Conservation (phyloP, 2,329 filamentous ascomycete genomes). For the Aspergillus spinulosporus region DNA sequence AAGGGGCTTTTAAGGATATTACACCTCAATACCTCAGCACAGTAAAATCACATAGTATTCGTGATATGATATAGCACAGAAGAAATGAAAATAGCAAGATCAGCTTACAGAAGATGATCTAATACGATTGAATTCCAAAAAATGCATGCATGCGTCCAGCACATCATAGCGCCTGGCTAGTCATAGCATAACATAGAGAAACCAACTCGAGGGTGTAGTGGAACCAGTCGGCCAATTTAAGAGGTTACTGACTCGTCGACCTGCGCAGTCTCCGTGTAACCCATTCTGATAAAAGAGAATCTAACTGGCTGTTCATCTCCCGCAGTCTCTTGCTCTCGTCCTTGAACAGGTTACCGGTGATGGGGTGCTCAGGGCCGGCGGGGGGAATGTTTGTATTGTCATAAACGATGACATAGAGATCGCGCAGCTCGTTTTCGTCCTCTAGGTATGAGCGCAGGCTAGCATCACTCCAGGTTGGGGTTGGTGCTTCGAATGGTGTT, state of each 20-base stretch:
- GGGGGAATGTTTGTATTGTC: constrained; percentile 83
- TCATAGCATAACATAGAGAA: constrained; percentile 2
- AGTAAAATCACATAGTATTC: constrained; percentile 7
- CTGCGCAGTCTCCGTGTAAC: constrained; percentile 52
- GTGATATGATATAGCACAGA: constrained; percentile 3
- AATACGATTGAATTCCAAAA: background rate
- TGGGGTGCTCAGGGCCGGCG: constrained; percentile 78
- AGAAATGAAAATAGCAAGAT: constrained; percentile 1
- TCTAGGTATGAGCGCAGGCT: constrained; percentile 88
- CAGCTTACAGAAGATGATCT: background rate
- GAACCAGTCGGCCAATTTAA: too few relatives aligned
- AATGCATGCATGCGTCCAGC: constrained; percentile 9
- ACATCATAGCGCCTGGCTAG: constrained; percentile 11
- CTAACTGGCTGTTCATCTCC: constrained; percentile 86
- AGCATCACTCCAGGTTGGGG: constrained; percentile 79
- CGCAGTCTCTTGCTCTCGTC: constrained; percentile 83
- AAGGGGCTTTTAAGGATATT: background rate
- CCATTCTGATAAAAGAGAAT: constrained; percentile 83
- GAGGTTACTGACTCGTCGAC: constrained; percentile 21
- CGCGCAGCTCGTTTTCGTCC: constrained; percentile 81
- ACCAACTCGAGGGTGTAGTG: background rate
- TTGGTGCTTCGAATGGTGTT: constrained; percentile 54
- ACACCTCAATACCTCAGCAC: background rate
- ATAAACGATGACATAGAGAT: constrained; percentile 87
- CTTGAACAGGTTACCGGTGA: constrained; percentile 76